Evolutionary conservation across 2,329 filamentous ascomycete genomes (phyloP).

Genomic region (Lanzia echinophila): DNA sequence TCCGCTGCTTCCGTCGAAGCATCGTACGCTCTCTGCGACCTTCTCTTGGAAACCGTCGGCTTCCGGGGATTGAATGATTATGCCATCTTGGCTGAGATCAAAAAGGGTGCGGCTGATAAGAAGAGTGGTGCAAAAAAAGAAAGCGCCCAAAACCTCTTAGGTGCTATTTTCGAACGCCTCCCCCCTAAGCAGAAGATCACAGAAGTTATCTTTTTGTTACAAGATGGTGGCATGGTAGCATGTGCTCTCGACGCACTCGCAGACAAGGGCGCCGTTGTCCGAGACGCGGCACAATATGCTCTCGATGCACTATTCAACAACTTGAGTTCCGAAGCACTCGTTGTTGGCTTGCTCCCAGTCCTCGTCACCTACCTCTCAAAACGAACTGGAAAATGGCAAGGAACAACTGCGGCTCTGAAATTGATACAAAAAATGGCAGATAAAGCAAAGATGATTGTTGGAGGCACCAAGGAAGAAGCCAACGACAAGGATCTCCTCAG

Average conservation of each 20-base stretch:
- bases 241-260: slow-evolving; percentile 77
- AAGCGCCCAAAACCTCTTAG: slow-evolving; percentile 89
- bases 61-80: slow-evolving; percentile 56
- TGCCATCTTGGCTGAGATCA: slow-evolving; percentile 55
- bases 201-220: slow-evolving; percentile 75
- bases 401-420: slow-evolving; percentile 78
- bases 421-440: slow-evolving; percentile 90
- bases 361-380: slow-evolving; percentile 71
- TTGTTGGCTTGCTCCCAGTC: slow-evolving; percentile 73
- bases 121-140: slow-evolving; percentile 82
- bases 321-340: slow-evolving; percentile 74
- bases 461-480: slow-evolving; percentile 73
- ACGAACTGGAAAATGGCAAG: slow-evolving; percentile 93
- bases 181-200: slow-evolving; percentile 68
- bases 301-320: slow-evolving; percentile 80
- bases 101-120: slow-evolving; percentile 84
- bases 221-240: slow-evolving; percentile 67
- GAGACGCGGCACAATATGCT: slow-evolving; percentile 89
- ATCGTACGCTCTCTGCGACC: slow-evolving; percentile 56
- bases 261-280: slow-evolving; percentile 84
- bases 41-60: slow-evolving; percentile 59
- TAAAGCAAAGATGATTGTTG: slow-evolving; percentile 81
- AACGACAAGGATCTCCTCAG: slow-evolving; percentile 82
- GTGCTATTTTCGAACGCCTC: slow-evolving; percentile 87
- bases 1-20: slow-evolving; percentile 53